These are phyloP conservation scores for Gelatoporia subvermispora DNA, from an alignment of 768 basidiomycete species.

Conservation along the genomic window DNA sequence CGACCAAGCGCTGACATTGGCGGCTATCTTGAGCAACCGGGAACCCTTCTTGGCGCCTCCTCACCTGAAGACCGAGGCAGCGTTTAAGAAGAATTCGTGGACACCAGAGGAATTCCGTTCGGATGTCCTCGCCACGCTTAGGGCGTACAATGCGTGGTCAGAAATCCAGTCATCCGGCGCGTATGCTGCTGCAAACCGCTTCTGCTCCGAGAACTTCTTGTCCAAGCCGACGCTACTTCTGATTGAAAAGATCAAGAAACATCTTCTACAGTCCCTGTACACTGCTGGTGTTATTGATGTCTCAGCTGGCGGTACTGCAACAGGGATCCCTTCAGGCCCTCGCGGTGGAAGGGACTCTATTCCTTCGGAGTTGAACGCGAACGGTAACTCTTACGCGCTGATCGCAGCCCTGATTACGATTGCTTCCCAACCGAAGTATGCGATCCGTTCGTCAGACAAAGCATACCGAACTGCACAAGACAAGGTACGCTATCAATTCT, in stretches of 20 bases:
- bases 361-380: slow-evolving; percentile 64
- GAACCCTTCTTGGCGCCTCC: slow-evolving; percentile 88
- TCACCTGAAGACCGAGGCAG: slow-evolving; percentile 66
- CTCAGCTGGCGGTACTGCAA: slow-evolving; percentile 50
- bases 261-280: slow-evolving; percentile 72
- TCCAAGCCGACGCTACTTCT: slow-evolving; percentile 78
- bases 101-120: slow-evolving; percentile 75
- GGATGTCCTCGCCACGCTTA: slow-evolving; percentile 73
- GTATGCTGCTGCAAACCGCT: slow-evolving; percentile 62
- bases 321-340: slow-evolving; percentile 16
- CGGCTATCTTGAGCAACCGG: slow-evolving; percentile 86
- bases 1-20: slow-evolving; percentile 81
- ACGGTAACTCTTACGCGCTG: slow-evolving; percentile 70
- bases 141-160: slow-evolving; percentile 83
- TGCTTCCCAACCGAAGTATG: slow-evolving; percentile 88
- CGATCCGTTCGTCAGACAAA: slow-evolving; percentile 65
- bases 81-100: slow-evolving; percentile 73
- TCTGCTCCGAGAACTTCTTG: slow-evolving; percentile 84
- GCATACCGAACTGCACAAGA: slow-evolving; percentile 73
- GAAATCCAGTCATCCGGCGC: slow-evolving; percentile 61
- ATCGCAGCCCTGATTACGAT: slow-evolving; percentile 80
- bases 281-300: slow-evolving; percentile 79
- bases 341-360: slow-evolving; percentile 35
- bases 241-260: slow-evolving; percentile 76
- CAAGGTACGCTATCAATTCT: slow-evolving; percentile 49